These are phyloP conservation scores for Marasmius tenuissimus DNA, from an alignment of 1,284 basidiomycete genomes.

Conservation along the genomic window DNA sequence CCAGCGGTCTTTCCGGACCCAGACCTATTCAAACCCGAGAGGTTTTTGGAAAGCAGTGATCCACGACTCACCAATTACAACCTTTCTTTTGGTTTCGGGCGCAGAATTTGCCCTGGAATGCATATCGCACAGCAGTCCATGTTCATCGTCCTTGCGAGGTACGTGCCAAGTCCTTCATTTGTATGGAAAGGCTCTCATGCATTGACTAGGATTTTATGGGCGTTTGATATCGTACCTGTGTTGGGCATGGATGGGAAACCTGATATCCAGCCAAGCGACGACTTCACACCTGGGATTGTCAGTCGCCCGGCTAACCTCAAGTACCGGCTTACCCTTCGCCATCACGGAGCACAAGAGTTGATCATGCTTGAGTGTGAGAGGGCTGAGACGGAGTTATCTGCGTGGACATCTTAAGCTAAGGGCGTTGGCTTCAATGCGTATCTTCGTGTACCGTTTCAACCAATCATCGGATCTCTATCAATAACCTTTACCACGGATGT, in stretches of 20 bases:
- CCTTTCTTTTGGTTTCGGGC: slow-evolving; percentile 19
- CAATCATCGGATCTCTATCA: not conserved
- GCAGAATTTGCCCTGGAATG: slow-evolving; percentile 18
- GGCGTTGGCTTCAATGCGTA: not conserved
- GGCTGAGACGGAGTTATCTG: slow-evolving; percentile 20
- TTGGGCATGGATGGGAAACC: slow-evolving; percentile 17
- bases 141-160: slow-evolving; percentile 27
- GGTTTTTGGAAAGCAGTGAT: slow-evolving; percentile 15
- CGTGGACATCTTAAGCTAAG: slow-evolving; percentile 16
- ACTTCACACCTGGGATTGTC: slow-evolving; percentile 24
- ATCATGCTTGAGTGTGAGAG: slow-evolving; percentile 20
- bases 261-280: slow-evolving; percentile 21
- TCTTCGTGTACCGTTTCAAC: not conserved
- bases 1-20: slow-evolving; percentile 16
- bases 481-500: not conserved
- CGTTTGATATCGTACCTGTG: slow-evolving; percentile 26
- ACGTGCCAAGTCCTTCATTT: not conserved
- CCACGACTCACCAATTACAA: slow-evolving; percentile 6
- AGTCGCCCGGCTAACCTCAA: slow-evolving; percentile 22
- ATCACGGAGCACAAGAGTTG: slow-evolving; percentile 11
- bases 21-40: slow-evolving; percentile 17
- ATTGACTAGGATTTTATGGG: slow-evolving; percentile 27
- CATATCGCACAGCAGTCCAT: slow-evolving; percentile 24
- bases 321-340: slow-evolving; percentile 23
- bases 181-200: not conserved